Conservation (phyloP, 139 green algal genomes). For the Coelastrella sp. region DNA sequence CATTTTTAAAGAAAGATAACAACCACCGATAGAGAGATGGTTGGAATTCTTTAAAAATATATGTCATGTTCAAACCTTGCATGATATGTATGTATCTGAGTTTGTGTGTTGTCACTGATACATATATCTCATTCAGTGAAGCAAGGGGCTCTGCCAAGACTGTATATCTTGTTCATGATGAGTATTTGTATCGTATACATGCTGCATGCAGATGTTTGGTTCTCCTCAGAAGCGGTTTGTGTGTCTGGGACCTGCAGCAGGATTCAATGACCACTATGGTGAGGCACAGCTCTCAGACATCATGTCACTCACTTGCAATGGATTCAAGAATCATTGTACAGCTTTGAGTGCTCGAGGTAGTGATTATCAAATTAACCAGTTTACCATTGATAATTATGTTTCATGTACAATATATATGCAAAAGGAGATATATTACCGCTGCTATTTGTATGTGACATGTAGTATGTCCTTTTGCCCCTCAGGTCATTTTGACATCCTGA, state of each 20-base stretch:
- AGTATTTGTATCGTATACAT: no score
- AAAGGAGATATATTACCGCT: background rate
- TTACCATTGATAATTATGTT: background rate
- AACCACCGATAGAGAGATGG: no score
- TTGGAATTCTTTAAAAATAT: no score
- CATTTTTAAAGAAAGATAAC: no score
- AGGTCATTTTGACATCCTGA: slow-evolving; percentile 69
- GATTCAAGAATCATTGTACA: no score
- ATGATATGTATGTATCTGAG: no score
- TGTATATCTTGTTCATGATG: no score
- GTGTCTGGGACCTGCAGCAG: slow-evolving; percentile 34
- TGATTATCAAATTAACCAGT: background rate
- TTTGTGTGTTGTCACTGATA: background rate
- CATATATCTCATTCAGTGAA: background rate
- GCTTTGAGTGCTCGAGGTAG: no score
- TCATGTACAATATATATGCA: background rate
- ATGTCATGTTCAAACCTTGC: no score
- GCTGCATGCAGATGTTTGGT: slow-evolving; percentile 45
- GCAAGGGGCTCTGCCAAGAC: no score
- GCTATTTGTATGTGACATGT: background rate
- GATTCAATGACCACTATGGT: slow-evolving; percentile 45
- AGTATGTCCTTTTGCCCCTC: background rate
- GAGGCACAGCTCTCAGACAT: background rate
- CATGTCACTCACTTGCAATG: no score
- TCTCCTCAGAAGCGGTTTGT: slow-evolving; percentile 43